These are phyloP conservation scores for Cystofilobasidium ferigula DNA, from an alignment of 768 basidiomycete genomes.

Conservation along the genomic window DNA sequence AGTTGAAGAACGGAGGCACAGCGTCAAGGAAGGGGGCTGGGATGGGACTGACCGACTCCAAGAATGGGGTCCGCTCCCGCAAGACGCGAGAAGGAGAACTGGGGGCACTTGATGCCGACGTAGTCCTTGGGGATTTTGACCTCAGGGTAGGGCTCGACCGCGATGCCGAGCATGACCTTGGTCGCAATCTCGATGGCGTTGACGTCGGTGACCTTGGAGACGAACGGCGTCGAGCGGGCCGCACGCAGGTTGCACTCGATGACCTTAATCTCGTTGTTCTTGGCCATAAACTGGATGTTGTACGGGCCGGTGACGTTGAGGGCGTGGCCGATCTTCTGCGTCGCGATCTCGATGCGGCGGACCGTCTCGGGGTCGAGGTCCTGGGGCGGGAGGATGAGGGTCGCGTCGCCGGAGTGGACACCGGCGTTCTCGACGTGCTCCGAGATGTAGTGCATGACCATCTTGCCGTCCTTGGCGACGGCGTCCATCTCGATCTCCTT, in stretches of 20 bases:
- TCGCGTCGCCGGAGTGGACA: conserved; percentile 97
- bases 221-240: conserved; percentile 89
- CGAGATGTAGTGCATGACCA: conserved; percentile 88
- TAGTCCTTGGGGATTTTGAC: conserved; percentile 77
- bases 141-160: conserved; percentile 84
- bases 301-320: conserved; percentile 96
- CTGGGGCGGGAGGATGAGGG: conserved; percentile 92
- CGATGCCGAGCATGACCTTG: conserved; percentile 76
- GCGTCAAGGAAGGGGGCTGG: too few species aligned
- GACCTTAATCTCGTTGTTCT: conserved; percentile 71
- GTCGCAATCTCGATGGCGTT: conserved; percentile 96
- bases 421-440: conserved; percentile 99
- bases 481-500: conserved; percentile 98
- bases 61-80: conserved; percentile 88
- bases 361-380: conserved; percentile 96
- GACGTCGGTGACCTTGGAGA: conserved; percentile 91
- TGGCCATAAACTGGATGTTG: conserved; percentile 96
- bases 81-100: conserved; percentile 93
- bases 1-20: too few species aligned
- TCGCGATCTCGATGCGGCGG: conserved; percentile 89
- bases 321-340: conserved; percentile 92
- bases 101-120: conserved; percentile 98
- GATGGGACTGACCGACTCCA: too few species aligned
- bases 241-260: conserved; percentile 98
- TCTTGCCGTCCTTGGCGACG: conserved; percentile 81